phyloP scores from a whole-genome alignment of 345 rosid genomes.

The Rhizophora apiculata region DNA sequence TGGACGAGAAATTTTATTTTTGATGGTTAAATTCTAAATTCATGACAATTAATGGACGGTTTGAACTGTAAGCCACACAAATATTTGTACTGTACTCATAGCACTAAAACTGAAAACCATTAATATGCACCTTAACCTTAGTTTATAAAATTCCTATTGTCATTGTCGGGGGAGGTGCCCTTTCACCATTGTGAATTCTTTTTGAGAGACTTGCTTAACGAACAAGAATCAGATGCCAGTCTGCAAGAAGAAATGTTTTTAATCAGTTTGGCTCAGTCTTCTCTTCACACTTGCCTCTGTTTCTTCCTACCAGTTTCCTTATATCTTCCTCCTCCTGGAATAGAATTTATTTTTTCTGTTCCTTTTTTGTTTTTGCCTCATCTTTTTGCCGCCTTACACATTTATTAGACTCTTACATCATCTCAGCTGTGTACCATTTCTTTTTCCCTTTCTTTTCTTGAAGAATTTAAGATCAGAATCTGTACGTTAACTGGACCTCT shows the following conservation, averaged over 20 bases:
- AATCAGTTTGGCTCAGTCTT: conserved; percentile 29
- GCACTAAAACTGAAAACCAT: no score
- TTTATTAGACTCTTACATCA: no score
- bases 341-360: neutral
- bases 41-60: no score
- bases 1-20: no score
- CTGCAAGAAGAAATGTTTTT: conserved; percentile 28
- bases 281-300: conserved; percentile 15
- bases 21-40: no score
- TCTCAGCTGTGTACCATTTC: neutral
- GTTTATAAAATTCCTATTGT: conserved; percentile 18
- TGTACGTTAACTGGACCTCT: neutral
- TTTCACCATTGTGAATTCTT: neutral
- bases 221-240: conserved; percentile 10
- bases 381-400: neutral
- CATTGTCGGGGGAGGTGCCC: conserved; percentile 12
- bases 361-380: neutral
- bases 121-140: no score
- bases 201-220: conserved; percentile 7
- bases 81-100: no score
- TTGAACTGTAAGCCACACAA: no score
- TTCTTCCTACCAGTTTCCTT: neutral
- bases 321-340: neutral
- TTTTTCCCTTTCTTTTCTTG: neutral
- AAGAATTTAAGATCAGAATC: neutral